A percentile compares a stretch with the other conserved stretches of the same genome.
phyloP scores from a whole-genome alignment of 1,284 basidiomycete species.

The Tylopilus orsonianus region DNA sequence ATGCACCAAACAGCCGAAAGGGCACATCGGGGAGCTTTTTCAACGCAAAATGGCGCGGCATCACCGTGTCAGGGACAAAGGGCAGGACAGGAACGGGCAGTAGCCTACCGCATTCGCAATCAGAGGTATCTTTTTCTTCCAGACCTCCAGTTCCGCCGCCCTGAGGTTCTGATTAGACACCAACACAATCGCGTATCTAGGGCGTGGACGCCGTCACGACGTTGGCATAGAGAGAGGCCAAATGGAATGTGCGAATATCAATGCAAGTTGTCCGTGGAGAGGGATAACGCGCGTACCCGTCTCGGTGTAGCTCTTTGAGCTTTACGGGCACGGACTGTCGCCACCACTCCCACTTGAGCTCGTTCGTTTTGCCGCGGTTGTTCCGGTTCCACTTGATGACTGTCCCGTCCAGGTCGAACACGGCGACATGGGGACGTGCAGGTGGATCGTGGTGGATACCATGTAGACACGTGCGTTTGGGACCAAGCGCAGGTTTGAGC shows the following conservation, averaged over 20 bases:
- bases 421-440: slow-evolving; percentile 59
- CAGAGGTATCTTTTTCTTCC: slow-evolving; percentile 74
- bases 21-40: slow-evolving; percentile 60
- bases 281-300: slow-evolving; percentile 57
- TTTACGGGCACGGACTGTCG: slow-evolving; percentile 60
- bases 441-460: slow-evolving; percentile 56
- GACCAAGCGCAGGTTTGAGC: slow-evolving; percentile 54
- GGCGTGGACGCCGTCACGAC: background rate
- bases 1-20: slow-evolving; percentile 80
- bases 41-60: background rate
- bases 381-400: slow-evolving; percentile 66
- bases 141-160: slow-evolving; percentile 49
- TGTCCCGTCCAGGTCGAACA: slow-evolving; percentile 89
- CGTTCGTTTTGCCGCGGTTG: slow-evolving; percentile 40
- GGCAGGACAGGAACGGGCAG: background rate
- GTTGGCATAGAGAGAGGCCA: no score
- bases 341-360: slow-evolving; percentile 79
- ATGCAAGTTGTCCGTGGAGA: no score
- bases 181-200: slow-evolving; percentile 70
- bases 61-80: background rate
- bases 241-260: no score
- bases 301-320: slow-evolving; percentile 56
- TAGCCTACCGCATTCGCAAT: slow-evolving; percentile 68
- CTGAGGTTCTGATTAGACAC: slow-evolving; percentile 78
- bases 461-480: slow-evolving; percentile 59